phyloP scores from a whole-genome alignment of 2,329 filamentous ascomycete genomes.

The Nemania abortiva region DNA sequence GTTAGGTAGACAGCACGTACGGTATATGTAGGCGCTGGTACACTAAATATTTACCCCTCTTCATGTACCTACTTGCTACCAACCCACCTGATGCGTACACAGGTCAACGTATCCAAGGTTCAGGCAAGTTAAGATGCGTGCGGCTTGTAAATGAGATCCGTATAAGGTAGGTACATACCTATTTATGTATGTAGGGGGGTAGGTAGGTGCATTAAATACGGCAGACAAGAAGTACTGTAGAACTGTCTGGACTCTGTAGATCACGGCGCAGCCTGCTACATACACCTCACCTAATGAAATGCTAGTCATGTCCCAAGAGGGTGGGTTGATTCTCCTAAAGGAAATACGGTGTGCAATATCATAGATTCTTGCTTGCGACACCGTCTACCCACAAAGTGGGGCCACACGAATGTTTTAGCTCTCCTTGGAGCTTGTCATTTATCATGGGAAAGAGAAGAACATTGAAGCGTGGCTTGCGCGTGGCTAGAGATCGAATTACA shows the following conservation, averaged over 20 bases:
- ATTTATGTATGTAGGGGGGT: neutral
- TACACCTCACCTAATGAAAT: slow-evolving; percentile 18
- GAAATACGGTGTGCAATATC: slow-evolving; percentile 14
- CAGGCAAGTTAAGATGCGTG: neutral
- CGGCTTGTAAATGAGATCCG: slow-evolving; percentile 2
- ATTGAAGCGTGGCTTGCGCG: neutral
- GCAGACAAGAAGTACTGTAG: neutral
- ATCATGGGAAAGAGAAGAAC: neutral
- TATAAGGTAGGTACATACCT: neutral
- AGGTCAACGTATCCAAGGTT: slow-evolving; percentile 9
- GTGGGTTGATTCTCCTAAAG: neutral
- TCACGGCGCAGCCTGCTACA: slow-evolving; percentile 9
- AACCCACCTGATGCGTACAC: neutral
- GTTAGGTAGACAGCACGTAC: too few species aligned
- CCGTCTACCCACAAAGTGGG: slow-evolving; percentile 7
- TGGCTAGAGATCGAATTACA: neutral
- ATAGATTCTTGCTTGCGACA: neutral
- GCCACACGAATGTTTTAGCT: neutral
- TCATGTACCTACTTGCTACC: neutral
- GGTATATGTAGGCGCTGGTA: neutral
- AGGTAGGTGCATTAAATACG: neutral
- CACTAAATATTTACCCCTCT: slow-evolving; percentile 4
- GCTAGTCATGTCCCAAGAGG: neutral
- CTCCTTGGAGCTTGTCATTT: neutral
- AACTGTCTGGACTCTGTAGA: slow-evolving; percentile 32